Percentiles rank a stretch among this genome's conserved stretches.
phyloP scores from a whole-genome alignment of 2,329 filamentous ascomycete genomes.

The Cercospora berteroae region DNA sequence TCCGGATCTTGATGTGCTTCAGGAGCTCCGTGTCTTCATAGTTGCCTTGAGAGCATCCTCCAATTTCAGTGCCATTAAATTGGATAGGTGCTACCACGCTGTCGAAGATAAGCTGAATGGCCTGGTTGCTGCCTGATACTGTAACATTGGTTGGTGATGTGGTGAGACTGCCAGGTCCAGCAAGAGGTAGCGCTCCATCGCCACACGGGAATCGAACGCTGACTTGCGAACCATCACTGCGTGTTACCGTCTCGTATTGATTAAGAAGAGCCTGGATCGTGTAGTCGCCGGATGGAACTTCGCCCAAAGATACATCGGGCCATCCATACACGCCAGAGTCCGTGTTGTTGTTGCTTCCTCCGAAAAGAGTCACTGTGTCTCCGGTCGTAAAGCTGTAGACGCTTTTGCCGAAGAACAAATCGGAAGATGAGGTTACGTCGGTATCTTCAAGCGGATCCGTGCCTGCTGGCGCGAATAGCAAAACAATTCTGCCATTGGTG shows the following conservation, averaged over 20 bases:
- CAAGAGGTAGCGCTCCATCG: slow-evolving; percentile 36
- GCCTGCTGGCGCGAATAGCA: slow-evolving; percentile 39
- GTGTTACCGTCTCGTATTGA: slow-evolving; percentile 37
- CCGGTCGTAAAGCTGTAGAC: slow-evolving; percentile 33
- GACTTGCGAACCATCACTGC: slow-evolving; percentile 40
- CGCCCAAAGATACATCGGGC: slow-evolving; percentile 36
- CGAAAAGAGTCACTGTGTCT: slow-evolving; percentile 31
- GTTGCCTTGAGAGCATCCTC: slow-evolving; percentile 42
- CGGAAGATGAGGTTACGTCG: slow-evolving; percentile 38
- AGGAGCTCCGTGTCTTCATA: slow-evolving; percentile 38
- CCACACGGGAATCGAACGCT: slow-evolving; percentile 41
- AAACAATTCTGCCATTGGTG: slow-evolving; percentile 36
- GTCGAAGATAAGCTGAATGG: slow-evolving; percentile 36
- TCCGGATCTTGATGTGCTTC: slow-evolving; percentile 42
- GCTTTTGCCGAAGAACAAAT: slow-evolving; percentile 42
- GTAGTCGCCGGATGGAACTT: slow-evolving; percentile 37
- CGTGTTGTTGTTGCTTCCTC: slow-evolving; percentile 32
- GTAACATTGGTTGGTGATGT: slow-evolving; percentile 31
- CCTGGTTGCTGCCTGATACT: slow-evolving; percentile 34
- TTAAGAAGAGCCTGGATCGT: slow-evolving; percentile 40
- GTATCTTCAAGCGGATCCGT: slow-evolving; percentile 39
- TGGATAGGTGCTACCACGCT: slow-evolving; percentile 29
- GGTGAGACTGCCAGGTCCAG: slow-evolving; percentile 36
- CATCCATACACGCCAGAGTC: slow-evolving; percentile 37
- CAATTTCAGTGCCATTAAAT: slow-evolving; percentile 39